Percentiles rank a stretch among this genome's conserved stretches.
Evolutionary conservation across 202 grass and related monocot species (phyloP).

Genomic region (Elaeis oleifera): DNA sequence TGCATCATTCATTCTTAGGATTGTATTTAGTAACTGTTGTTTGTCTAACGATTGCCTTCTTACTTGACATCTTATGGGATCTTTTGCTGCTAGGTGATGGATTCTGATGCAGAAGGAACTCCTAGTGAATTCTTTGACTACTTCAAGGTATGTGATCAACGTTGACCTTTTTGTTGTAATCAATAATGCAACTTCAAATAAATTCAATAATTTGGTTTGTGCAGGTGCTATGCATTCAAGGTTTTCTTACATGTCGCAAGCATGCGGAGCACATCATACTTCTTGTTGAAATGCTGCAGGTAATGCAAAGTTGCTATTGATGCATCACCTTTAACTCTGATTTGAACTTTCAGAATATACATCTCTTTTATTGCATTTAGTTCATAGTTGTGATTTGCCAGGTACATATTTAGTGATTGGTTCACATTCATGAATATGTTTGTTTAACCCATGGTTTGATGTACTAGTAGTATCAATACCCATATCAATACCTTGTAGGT

Average conservation of each 20-base stretch:
- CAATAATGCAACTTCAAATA: background rate
- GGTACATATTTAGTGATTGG: too few relatives aligned
- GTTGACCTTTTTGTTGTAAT: conserved; percentile 2
- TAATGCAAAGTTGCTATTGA: conserved; percentile 19
- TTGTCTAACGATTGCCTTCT: background rate
- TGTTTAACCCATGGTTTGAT: too few relatives aligned
- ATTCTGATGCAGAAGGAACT: conserved; percentile 98
- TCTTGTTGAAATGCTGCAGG: conserved; percentile 99
- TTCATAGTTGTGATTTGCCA: too few relatives aligned
- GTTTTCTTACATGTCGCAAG: conserved; percentile 95
- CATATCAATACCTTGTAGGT: too few relatives aligned
- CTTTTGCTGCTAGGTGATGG: conserved; percentile 76
- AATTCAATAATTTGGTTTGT: conserved; percentile 21
- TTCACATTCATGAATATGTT: too few relatives aligned
- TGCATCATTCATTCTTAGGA: too few relatives aligned
- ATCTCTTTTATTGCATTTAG: too few relatives aligned
- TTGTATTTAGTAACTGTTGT: too few relatives aligned
- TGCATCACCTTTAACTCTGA: background rate
- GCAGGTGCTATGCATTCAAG: conserved; percentile 98
- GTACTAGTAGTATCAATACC: too few relatives aligned
- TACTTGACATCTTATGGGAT: background rate
- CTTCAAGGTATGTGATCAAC: conserved; percentile 69
- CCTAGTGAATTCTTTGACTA: conserved; percentile 98
- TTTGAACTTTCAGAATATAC: too few relatives aligned
- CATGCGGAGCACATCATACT: conserved; percentile 97